Percentiles rank a stretch among this genome's conserved stretches.
Evolutionary conservation across 305 asterid species (phyloP).

Genomic region (Solanum aculeatissimum): DNA sequence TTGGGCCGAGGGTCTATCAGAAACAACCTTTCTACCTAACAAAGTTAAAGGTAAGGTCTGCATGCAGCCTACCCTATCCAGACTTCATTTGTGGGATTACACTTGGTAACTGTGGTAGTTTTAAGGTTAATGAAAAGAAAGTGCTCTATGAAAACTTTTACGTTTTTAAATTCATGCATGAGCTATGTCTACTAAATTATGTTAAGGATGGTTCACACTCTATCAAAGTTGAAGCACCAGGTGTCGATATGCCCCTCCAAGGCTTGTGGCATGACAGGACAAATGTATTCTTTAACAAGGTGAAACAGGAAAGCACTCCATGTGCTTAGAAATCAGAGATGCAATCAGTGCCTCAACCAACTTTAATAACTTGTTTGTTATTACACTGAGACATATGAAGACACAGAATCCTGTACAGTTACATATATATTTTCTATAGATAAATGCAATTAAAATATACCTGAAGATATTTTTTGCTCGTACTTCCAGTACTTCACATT

Average conservation of each 20-base stretch:
- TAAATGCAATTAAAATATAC: conserved; percentile 18
- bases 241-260: background rate
- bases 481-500: conserved; percentile 97
- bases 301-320: background rate
- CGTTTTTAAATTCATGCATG: background rate
- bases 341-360: background rate
- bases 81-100: background rate
- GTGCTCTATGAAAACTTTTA: background rate
- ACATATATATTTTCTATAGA: background rate
- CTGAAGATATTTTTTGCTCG: conserved; percentile 88
- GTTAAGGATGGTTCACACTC: background rate
- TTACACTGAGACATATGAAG: background rate
- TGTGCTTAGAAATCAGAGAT: background rate
- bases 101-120: background rate
- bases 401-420: background rate
- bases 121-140: background rate
- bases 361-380: background rate
- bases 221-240: background rate
- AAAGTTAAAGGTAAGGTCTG: background rate
- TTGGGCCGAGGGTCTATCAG: background rate
- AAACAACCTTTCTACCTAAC: background rate
- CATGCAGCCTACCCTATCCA: background rate
- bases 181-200: background rate
- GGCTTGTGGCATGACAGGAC: background rate
- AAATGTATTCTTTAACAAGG: background rate